phyloP scores from a whole-genome alignment of 148 eudicot genomes.

The Camellia granthamiana region DNA sequence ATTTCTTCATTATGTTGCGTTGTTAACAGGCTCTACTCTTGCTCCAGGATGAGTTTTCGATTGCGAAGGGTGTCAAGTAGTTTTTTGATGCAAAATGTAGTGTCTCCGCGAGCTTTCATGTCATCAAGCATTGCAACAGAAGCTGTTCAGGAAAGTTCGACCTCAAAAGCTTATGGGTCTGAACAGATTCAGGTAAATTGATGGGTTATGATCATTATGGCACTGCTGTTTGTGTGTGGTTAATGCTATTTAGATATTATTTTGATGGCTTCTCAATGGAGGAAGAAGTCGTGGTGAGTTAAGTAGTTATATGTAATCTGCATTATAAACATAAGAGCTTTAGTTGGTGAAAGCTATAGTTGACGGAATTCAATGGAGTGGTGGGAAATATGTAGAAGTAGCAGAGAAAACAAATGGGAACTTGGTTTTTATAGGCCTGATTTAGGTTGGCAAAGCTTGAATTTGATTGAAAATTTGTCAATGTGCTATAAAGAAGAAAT shows the following conservation, averaged over 20 bases:
- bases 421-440: no score
- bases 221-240: no score
- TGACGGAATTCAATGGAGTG: no score
- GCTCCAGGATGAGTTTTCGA: constrained; percentile 45
- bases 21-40: not conserved
- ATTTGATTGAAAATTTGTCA: no score
- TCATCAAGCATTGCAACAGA: constrained; percentile 30
- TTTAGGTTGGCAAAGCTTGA: no score
- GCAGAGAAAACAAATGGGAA: no score
- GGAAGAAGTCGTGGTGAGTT: not conserved
- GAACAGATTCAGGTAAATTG: constrained; percentile 23
- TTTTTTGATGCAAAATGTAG: constrained; percentile 34
- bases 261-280: not conserved
- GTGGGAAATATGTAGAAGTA: no score
- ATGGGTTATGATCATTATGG: not conserved
- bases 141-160: constrained; percentile 38
- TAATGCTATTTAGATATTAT: not conserved
- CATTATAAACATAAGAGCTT: no score
- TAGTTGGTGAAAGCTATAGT: no score
- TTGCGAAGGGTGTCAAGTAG: constrained; percentile 37
- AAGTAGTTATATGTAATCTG: no score
- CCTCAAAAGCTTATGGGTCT: constrained; percentile 54
- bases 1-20: not conserved
- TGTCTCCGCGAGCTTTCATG: constrained; percentile 32
- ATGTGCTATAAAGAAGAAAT: no score